These are phyloP conservation scores for Neofusicoccum cordaticola DNA, from an alignment of 2,329 filamentous ascomycete species.

Conservation along the genomic window DNA sequence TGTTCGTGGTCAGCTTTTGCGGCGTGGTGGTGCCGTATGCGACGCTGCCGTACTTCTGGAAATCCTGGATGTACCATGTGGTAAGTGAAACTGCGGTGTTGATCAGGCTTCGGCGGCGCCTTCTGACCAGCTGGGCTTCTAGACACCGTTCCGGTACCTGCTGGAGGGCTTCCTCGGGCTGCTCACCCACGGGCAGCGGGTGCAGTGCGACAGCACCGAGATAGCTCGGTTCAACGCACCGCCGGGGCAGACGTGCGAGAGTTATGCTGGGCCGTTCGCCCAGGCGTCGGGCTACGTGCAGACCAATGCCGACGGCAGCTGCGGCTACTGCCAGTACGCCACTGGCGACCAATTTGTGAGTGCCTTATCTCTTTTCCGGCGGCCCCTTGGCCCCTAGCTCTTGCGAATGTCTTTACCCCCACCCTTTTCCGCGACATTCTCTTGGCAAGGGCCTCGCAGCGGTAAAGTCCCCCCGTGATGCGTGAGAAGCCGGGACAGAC, in stretches of 20 bases:
- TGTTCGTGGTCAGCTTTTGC: constrained; percentile 69
- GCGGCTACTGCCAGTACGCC: constrained; percentile 63
- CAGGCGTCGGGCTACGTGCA: constrained; percentile 59
- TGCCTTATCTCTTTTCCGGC: neutral
- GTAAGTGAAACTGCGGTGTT: constrained; percentile 4
- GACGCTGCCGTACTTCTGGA: constrained; percentile 65
- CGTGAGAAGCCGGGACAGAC: constrained; percentile 8
- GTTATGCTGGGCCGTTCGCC: constrained; percentile 57
- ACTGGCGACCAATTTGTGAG: constrained; percentile 57
- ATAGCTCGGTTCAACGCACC: constrained; percentile 61
- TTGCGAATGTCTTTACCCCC: neutral
- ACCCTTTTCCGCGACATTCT: neutral
- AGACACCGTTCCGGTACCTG: constrained; percentile 67
- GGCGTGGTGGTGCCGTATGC: constrained; percentile 69
- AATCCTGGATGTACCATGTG: constrained; percentile 38
- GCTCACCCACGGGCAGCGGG: constrained; percentile 53
- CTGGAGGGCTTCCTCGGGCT: constrained; percentile 61
- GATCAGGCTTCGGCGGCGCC: neutral
- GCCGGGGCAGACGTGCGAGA: constrained; percentile 56
- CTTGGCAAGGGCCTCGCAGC: neutral
- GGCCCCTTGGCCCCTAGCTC: neutral
- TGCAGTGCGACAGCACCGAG: constrained; percentile 56
- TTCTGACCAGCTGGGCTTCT: constrained; percentile 47
- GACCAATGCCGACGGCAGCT: constrained; percentile 54
- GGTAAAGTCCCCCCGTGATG: neutral